Conservation (phyloP, 169 alveolate species). For the Prorocentrum cordatum region DNA sequence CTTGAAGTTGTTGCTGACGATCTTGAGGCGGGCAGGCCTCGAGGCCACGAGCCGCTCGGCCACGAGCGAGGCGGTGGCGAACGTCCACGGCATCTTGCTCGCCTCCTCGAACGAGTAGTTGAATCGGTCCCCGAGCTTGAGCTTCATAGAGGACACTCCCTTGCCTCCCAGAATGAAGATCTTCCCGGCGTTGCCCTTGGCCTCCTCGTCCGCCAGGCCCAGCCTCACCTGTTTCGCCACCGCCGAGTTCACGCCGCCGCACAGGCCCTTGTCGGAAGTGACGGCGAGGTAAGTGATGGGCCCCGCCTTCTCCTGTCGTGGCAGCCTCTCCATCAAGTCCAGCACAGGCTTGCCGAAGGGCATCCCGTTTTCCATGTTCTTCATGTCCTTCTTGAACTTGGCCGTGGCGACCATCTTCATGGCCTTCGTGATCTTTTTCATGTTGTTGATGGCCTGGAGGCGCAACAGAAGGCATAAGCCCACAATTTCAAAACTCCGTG, state of each 20-base stretch:
- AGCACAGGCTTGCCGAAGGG: conserved; percentile 38
- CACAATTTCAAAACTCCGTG: no score
- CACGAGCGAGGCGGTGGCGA: conserved; percentile 40
- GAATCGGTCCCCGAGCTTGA: background rate
- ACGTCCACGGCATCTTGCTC: conserved; percentile 28
- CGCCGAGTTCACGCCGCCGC: conserved; percentile 50
- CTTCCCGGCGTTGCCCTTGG: conserved; percentile 44
- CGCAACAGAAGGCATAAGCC: no score
- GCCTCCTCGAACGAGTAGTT: background rate
- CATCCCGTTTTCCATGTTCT: conserved; percentile 19
- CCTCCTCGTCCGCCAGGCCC: conserved; percentile 52
- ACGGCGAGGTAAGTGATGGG: conserved; percentile 29
- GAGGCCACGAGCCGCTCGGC: conserved; percentile 32
- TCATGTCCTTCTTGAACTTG: conserved; percentile 46
- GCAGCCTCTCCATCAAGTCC: conserved; percentile 15
- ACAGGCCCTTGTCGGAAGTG: conserved; percentile 45
- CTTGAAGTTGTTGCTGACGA: conserved; percentile 55
- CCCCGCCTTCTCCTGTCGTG: conserved; percentile 32
- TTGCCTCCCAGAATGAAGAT: conserved; percentile 44
- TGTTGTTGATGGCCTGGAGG: conserved; percentile 37
- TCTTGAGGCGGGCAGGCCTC: conserved; percentile 29
- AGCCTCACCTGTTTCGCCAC: conserved; percentile 40
- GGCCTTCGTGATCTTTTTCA: conserved; percentile 60
- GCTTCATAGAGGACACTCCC: background rate
- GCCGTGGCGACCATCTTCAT: conserved; percentile 64